These are phyloP conservation scores for Chalciporus pseudorubinellus DNA, from an alignment of 768 basidiomycete genomes.

Conservation along the genomic window DNA sequence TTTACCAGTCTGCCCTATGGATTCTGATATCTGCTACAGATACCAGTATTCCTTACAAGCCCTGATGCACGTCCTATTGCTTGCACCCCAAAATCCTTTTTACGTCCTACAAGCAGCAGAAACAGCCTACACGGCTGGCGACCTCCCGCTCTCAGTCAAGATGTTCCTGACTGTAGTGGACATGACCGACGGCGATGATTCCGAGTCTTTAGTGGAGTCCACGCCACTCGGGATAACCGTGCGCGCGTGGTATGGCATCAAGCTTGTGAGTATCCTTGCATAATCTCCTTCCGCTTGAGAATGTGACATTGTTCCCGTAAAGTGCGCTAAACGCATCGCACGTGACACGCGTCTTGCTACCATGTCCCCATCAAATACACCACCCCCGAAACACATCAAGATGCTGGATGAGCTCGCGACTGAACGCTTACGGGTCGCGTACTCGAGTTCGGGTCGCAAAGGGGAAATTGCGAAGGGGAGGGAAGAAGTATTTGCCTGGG, in stretches of 20 bases:
- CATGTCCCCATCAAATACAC: slow-evolving; percentile 56
- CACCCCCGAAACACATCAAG: slow-evolving; percentile 51
- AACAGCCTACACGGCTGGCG: slow-evolving; percentile 78
- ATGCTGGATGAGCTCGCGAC: slow-evolving; percentile 70
- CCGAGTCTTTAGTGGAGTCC: slow-evolving; percentile 49
- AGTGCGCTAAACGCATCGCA: slow-evolving; percentile 63
- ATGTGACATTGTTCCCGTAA: slow-evolving; percentile 6
- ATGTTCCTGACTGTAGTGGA: slow-evolving; percentile 77
- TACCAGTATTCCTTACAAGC: slow-evolving; percentile 72
- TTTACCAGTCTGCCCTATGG: background rate
- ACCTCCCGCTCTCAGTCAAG: slow-evolving; percentile 73
- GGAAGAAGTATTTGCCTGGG: slow-evolving; percentile 47
- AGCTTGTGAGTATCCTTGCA: slow-evolving; percentile 52
- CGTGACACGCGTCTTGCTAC: slow-evolving; percentile 37
- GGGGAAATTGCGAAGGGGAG: slow-evolving; percentile 40
- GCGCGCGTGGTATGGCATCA: slow-evolving; percentile 82
- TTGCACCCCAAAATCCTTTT: slow-evolving; percentile 85
- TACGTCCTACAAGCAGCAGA: slow-evolving; percentile 84
- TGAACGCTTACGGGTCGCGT: slow-evolving; percentile 63
- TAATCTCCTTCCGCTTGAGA: background rate
- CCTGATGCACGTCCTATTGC: slow-evolving; percentile 75
- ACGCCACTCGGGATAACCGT: slow-evolving; percentile 51
- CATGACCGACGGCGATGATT: slow-evolving; percentile 64
- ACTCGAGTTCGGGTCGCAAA: slow-evolving; percentile 44
- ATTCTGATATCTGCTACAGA: slow-evolving; percentile 37